Conservation (phyloP, 2,329 filamentous ascomycete species). For the Diaporthe nobilis region DNA sequence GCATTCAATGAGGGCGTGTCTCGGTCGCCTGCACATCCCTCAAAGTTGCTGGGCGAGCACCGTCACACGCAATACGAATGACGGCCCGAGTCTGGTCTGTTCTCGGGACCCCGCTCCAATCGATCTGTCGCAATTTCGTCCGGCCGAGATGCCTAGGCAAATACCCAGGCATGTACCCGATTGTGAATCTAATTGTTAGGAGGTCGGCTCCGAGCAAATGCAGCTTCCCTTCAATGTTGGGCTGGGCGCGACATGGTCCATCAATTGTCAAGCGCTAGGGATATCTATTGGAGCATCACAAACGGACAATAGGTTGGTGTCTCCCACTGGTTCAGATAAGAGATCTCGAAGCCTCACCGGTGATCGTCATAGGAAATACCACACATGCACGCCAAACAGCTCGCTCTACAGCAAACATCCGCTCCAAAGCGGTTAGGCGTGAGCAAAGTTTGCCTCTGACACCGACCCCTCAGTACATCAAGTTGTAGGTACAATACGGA, state of each 20-base stretch:
- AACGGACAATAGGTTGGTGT: not conserved
- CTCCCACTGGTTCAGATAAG: not conserved
- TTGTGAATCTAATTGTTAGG: not conserved
- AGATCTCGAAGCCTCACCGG: not conserved
- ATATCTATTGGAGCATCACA: not conserved
- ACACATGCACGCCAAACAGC: not conserved
- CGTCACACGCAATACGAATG: slow-evolving; percentile 14
- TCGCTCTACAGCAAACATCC: not conserved
- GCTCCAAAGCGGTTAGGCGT: not conserved
- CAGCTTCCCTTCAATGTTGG: slow-evolving; percentile 2
- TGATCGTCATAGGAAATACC: not conserved
- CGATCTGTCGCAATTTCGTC: slow-evolving; percentile 8
- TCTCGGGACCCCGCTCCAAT: slow-evolving; percentile 13
- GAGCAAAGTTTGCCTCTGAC: not conserved
- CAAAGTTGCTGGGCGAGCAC: not conserved
- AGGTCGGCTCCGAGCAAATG: slow-evolving; percentile 8
- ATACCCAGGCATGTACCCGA: not conserved
- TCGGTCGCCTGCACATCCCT: slow-evolving; percentile 15
- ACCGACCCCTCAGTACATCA: no score
- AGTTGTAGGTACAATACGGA: no score
- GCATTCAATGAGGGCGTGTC: not conserved
- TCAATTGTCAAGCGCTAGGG: not conserved
- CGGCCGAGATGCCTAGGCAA: not conserved
- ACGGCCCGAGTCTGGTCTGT: slow-evolving; percentile 11
- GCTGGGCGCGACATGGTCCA: no score